A percentile compares a stretch with the other conserved stretches of the same genome.
Conservation (phyloP, 2,329 filamentous ascomycete species). For the Neoarthrinium moseri region DNA sequence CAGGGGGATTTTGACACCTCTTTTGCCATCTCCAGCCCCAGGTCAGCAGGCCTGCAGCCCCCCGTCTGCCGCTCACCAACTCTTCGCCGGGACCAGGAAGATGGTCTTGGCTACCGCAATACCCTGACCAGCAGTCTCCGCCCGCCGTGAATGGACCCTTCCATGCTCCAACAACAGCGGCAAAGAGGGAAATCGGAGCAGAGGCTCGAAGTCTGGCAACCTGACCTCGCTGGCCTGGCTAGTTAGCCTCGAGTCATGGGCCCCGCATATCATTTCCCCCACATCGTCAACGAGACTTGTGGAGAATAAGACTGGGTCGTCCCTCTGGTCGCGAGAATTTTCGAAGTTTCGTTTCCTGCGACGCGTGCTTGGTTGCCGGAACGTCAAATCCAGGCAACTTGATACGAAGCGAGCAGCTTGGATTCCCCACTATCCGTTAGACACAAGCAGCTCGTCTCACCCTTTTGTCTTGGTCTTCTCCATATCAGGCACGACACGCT, state of each 20-base stretch:
- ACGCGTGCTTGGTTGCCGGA: neutral
- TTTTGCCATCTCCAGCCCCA: too few relatives aligned
- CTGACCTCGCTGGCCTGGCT: too few relatives aligned
- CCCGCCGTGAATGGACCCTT: too few relatives aligned
- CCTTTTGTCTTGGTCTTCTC: neutral
- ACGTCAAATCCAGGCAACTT: conserved; percentile 3
- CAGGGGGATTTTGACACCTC: too few relatives aligned
- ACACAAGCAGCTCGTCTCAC: neutral
- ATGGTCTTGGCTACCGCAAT: too few relatives aligned
- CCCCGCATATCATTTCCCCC: neutral
- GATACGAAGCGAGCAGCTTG: conserved; percentile 2
- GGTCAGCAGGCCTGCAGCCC: too few relatives aligned
- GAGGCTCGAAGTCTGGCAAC: too few relatives aligned
- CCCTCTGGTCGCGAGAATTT: neutral
- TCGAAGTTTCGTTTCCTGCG: neutral
- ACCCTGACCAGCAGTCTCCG: too few relatives aligned
- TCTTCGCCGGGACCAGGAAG: too few relatives aligned
- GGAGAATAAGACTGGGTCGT: neutral
- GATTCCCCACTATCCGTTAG: conserved; percentile 2
- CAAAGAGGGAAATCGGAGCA: too few relatives aligned
- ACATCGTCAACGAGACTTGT: neutral
- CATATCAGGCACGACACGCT: neutral
- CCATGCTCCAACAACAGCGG: too few relatives aligned
- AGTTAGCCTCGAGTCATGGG: neutral
- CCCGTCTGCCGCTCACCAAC: too few relatives aligned